Base-by-base conservation (phyloP, 108 stramenopile genomes). In the Pseudonitzschia multistriata region DNA sequence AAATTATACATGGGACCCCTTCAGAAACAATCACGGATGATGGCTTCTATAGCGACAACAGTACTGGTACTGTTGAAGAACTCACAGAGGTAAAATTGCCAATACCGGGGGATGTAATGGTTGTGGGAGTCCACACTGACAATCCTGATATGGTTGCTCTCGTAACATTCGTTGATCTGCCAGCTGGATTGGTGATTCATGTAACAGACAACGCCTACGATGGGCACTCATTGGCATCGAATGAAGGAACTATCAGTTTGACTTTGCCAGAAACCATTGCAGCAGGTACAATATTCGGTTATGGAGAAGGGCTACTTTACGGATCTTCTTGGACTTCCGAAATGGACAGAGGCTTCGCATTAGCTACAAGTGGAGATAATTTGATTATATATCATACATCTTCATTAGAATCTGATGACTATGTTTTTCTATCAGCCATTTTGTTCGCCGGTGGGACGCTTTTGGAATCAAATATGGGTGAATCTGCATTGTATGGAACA, bases 181-280 rank as follows among this genome's bases (percentile, higher is more conserved):
- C 85, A 2, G 66, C 7, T 0, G 70, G 76, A 10, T 36, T 65
- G 31, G 45, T 34, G 11, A 36, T 85, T 17, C 74, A 59, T 56
- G 54, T 85, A 3, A 81, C 83, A 19, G 83, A 85, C 39, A 78
- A 81, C 57, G 80, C 70, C 15, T 85, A 77, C 74, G 79, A 70
- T 5, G 78, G 77, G 21, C 34, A 35, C 17, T 42, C 36, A 3
- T 80, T 84, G 54, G 30, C 22, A 48, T 31, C 67, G 14, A 80
- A 73, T 31, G 83, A 84, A 67, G 83, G 83, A 42, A 71, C 60
- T 15, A 0, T 77, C 10, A 81, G 72, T 54, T 39, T 64, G 50
- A 62, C 40, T 17, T 53, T 64, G 22, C 19, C 37, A 3, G 56
- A 47, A 10, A 65, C 47, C 14, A 39, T 80, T 5, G 3, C 59